These are phyloP conservation scores for Chamaecrista fasciculata DNA, from an alignment of 306 rosid genomes.

Conservation along the genomic window DNA sequence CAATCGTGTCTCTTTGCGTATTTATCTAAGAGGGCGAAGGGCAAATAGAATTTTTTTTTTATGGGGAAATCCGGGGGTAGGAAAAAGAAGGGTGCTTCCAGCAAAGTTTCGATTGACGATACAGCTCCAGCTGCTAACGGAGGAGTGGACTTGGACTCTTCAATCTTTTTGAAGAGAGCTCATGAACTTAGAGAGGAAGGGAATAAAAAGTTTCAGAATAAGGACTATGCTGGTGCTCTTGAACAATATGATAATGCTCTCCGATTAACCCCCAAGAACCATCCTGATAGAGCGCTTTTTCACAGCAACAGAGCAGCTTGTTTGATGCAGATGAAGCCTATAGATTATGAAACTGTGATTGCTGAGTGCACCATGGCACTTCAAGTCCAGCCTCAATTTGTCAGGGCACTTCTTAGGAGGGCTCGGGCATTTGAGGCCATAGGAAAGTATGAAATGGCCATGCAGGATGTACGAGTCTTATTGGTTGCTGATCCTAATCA, in stretches of 20 bases:
- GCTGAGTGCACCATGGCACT: slow-evolving; percentile 91
- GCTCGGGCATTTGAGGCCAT: slow-evolving; percentile 82
- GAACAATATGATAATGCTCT: slow-evolving; percentile 89
- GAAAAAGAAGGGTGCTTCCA: slow-evolving; percentile 80
- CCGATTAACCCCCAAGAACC: slow-evolving; percentile 72
- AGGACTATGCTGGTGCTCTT: slow-evolving; percentile 87
- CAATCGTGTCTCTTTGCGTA: neutral
- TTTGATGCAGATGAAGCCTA: slow-evolving; percentile 94
- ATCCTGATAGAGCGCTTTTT: slow-evolving; percentile 78
- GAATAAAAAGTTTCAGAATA: slow-evolving; percentile 70
- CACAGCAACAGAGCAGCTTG: slow-evolving; percentile 95
- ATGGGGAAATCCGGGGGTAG: slow-evolving; percentile 98
- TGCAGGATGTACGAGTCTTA: slow-evolving; percentile 79
- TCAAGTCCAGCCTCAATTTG: slow-evolving; percentile 80
- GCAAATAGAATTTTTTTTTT: no score
- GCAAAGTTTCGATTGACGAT: slow-evolving; percentile 45
- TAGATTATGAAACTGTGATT: slow-evolving; percentile 80
- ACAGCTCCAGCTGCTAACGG: slow-evolving; percentile 57
- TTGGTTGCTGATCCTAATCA: slow-evolving; percentile 72
- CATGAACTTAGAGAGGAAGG: slow-evolving; percentile 96
- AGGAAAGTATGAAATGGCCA: slow-evolving; percentile 80
- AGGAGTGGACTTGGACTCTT: slow-evolving; percentile 66
- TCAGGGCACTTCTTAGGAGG: slow-evolving; percentile 83
- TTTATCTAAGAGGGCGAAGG: no score
- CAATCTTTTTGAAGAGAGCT: slow-evolving; percentile 82